Evolutionary conservation across 2,329 filamentous ascomycete species (phyloP).

Genomic region (Sclerotinia sclerotiorum): DNA sequence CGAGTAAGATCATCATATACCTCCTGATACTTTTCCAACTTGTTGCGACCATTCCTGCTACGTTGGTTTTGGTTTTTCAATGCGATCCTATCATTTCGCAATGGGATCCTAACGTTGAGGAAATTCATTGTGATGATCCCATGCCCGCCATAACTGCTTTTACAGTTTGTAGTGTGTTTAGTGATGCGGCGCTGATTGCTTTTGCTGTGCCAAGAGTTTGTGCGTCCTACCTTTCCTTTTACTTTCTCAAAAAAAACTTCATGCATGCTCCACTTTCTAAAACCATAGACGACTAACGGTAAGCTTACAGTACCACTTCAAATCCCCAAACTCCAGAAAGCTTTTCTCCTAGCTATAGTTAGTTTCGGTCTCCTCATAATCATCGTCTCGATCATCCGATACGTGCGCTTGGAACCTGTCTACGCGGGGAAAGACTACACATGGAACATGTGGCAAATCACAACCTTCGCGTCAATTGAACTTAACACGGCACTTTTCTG

Average conservation of each 20-base stretch:
- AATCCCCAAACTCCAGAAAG: neutral
- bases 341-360: neutral
- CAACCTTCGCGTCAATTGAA: conserved; percentile 13
- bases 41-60: neutral
- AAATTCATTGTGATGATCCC: neutral
- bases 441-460: conserved; percentile 11
- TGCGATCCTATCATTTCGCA: neutral
- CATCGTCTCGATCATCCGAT: neutral
- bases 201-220: neutral
- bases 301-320: neutral
- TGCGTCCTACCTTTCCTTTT: neutral
- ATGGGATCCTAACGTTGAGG: neutral
- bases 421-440: neutral
- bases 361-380: conserved; percentile 4
- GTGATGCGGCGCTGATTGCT: conserved; percentile 6
- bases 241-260: no score
- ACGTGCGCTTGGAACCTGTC: neutral
- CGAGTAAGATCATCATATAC: conserved; percentile 2
- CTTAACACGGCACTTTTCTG: conserved; percentile 9
- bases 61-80: conserved; percentile 8
- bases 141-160: neutral
- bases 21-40: neutral
- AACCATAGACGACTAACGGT: neutral
- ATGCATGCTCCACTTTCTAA: neutral
- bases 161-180: conserved; percentile 7